Evolutionary conservation across 2,329 filamentous ascomycete species (phyloP).

Genomic region (Karstenula rhodostoma): DNA sequence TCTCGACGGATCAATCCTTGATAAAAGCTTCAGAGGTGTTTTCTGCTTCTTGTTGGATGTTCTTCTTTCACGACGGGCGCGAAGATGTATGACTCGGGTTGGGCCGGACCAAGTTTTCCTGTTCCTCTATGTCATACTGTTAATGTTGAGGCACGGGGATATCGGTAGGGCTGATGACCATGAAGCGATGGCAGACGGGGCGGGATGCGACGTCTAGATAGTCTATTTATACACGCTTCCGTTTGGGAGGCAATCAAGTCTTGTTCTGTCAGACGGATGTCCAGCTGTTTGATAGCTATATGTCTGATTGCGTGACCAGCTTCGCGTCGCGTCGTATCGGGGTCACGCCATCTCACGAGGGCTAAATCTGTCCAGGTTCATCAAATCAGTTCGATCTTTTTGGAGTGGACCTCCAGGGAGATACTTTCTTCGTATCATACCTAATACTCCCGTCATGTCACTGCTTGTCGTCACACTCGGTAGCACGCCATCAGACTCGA

Average conservation of each 20-base stretch:
- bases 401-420: too few species aligned
- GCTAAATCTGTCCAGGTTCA: too few species aligned
- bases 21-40: constrained; percentile 5
- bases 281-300: background rate
- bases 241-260: constrained; percentile 2
- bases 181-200: background rate
- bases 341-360: too few species aligned
- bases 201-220: background rate
- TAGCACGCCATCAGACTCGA: too few species aligned
- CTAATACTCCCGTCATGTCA: too few species aligned
- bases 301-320: background rate
- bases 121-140: constrained; percentile 4
- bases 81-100: background rate
- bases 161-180: background rate
- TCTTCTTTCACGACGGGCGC: background rate
- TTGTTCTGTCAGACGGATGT: background rate
- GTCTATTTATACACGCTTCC: constrained; percentile 1
- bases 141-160: background rate
- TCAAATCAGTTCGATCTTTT: too few species aligned
- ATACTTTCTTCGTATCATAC: too few species aligned
- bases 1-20: constrained; percentile 7
- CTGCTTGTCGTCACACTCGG: too few species aligned
- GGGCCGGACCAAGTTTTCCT: background rate
- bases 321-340: background rate
- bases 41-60: background rate